A percentile compares a stretch with the other conserved stretches of the same genome.
Conservation (phyloP, 2,329 filamentous ascomycete genomes). For the Zarea fungicola region DNA sequence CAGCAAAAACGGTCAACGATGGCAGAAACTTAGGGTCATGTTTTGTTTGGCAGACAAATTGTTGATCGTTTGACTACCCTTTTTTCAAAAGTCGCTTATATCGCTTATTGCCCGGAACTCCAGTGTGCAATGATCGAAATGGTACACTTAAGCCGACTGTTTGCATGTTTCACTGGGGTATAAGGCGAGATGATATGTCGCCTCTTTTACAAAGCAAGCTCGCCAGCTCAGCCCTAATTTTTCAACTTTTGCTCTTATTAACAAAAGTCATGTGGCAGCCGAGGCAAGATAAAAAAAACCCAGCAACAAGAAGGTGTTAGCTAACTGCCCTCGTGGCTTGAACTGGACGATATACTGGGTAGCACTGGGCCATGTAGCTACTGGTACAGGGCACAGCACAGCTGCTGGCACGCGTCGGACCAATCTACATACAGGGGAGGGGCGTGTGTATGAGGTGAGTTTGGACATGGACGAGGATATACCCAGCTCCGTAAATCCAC, state of each 20-base stretch:
- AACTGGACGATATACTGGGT: background rate
- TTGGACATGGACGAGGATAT: no score
- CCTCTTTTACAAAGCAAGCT: no score
- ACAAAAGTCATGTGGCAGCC: background rate
- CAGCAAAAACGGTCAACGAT: constrained; percentile 3
- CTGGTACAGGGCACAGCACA: background rate
- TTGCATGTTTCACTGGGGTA: no score
- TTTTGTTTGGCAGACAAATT: background rate
- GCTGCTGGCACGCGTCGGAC: no score
- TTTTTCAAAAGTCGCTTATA: background rate
- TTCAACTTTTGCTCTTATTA: no score
- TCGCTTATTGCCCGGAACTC: background rate
- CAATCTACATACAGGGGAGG: background rate
- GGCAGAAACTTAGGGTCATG: background rate
- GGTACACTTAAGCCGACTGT: no score
- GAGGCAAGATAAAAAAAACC: background rate
- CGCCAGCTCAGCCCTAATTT: no score
- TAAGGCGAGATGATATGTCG: background rate
- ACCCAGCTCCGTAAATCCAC: no score
- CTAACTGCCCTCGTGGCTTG: background rate
- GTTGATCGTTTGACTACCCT: background rate
- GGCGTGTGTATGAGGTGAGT: no score
- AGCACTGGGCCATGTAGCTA: background rate
- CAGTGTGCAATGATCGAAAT: no score
- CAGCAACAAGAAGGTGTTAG: background rate